Evolutionary conservation across 2,329 filamentous ascomycete species (phyloP), one percentile per base, ranked within the genome.

Genomic region (Alternaria conjuncta): DNA sequence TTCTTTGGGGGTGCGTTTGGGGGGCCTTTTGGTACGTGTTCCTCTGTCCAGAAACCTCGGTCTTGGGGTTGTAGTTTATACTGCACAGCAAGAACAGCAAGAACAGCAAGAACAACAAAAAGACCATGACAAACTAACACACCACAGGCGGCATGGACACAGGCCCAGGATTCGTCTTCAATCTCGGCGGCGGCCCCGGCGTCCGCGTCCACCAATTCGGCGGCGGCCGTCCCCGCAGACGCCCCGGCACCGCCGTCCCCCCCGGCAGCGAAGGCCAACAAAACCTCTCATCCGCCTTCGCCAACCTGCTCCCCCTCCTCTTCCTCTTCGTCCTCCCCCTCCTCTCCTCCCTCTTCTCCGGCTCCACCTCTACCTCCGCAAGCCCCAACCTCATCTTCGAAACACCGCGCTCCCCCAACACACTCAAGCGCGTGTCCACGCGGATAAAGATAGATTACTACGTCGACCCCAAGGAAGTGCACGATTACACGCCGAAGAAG

Each of bases 121-220:
- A 18, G n/a, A 41, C 15, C n/a, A n/a, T 4, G 1, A 41, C 36
- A 2, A 36, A 69, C 50, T 55, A 50, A 43, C 57, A 13, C 21
- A 43, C 82, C 55, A 84, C 83, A 71, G 84, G 84, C 66, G 80
- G 86, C 67, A 93, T 94, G 80, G 91, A 93, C 74, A 87, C 86
- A 65, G 93, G 93, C 15, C 93, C 93, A 25, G 92, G 93, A 72
- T 97, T 97, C 79, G 92, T 97, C 58, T 98, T 98, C 82, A 97
- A 97, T 82, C 88, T 97, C 80, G 93, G 93, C 70, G 94, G 94
- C 64, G 93, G 94, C 8, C 94, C 95, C 4, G 95, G 94, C 20
- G 90, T 99, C 73, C 89, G 95, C 64, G 93, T 99, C 65, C 96
- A 98, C 80, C 95, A 97, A 78, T 98, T 99, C 79, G 95, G 94